These are phyloP conservation scores for Ramularia endophylla DNA, from an alignment of 2,329 filamentous ascomycete genomes.

Conservation along the genomic window DNA sequence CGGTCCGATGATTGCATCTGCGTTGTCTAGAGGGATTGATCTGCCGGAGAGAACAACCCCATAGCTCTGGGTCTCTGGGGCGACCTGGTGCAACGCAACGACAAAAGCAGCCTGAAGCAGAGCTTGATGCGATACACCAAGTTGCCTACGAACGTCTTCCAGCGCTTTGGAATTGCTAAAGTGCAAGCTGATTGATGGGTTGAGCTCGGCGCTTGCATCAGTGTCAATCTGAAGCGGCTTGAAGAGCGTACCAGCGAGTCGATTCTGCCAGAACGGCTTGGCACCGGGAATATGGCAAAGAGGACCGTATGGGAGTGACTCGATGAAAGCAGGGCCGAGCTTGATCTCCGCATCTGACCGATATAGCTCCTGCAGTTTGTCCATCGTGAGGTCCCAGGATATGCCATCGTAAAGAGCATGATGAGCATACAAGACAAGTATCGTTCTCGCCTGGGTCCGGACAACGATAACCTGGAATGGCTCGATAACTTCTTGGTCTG, in stretches of 20 bases:
- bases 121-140: slow-evolving; percentile 73
- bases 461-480: slow-evolving; percentile 51
- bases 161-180: slow-evolving; percentile 4
- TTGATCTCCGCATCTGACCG: slow-evolving; percentile 20
- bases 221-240: slow-evolving; percentile 8
- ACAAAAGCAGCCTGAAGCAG: slow-evolving; percentile 72
- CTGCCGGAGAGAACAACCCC: slow-evolving; percentile 78
- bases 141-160: slow-evolving; percentile 45
- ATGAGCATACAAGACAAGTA: slow-evolving; percentile 65
- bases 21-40: slow-evolving; percentile 59
- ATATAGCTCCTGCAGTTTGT: slow-evolving; percentile 53
- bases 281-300: slow-evolving; percentile 47
- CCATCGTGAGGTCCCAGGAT: slow-evolving; percentile 64
- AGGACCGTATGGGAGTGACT: slow-evolving; percentile 64
- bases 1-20: slow-evolving; percentile 68
- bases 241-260: slow-evolving; percentile 40
- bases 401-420: slow-evolving; percentile 84
- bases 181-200: not conserved
- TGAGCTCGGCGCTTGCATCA: not conserved
- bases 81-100: slow-evolving; percentile 51
- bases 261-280: slow-evolving; percentile 60
- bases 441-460: slow-evolving; percentile 21
- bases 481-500: slow-evolving; percentile 42
- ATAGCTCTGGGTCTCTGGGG: slow-evolving; percentile 48
- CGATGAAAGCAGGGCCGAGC: slow-evolving; percentile 54